Evolutionary conservation across 495 filamentous ascomycete species (phyloP).

Genomic region (Xylaria bambusicola): DNA sequence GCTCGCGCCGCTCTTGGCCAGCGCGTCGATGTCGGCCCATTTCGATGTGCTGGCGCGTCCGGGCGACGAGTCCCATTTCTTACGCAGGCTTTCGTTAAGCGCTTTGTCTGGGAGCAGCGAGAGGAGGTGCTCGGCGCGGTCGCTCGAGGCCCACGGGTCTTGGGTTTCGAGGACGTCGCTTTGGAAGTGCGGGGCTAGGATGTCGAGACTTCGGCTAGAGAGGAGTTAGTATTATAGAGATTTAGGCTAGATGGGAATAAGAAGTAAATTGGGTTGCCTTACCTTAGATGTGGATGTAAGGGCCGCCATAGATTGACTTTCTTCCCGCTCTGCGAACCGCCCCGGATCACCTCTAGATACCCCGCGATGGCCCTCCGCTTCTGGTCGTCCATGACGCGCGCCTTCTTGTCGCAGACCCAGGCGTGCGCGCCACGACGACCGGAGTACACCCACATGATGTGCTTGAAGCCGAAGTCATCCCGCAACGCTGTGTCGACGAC

Average conservation of each 20-base stretch:
- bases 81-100: slow-evolving; percentile 72
- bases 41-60: slow-evolving; percentile 72
- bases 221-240: neutral
- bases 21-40: slow-evolving; percentile 88
- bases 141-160: slow-evolving; percentile 74
- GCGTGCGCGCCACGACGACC: slow-evolving; percentile 95
- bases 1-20: slow-evolving; percentile 73
- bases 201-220: slow-evolving; percentile 74
- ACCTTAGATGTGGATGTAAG: slow-evolving; percentile 85
- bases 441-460: slow-evolving; percentile 98
- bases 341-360: slow-evolving; percentile 84
- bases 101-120: slow-evolving; percentile 73
- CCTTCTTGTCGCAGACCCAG: slow-evolving; percentile 95
- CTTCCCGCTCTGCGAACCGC: slow-evolving; percentile 82
- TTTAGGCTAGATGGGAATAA: neutral
- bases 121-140: slow-evolving; percentile 73
- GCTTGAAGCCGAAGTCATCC: slow-evolving; percentile 94
- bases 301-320: slow-evolving; percentile 83
- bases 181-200: slow-evolving; percentile 68
- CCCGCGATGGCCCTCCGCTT: slow-evolving; percentile 79
- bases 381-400: slow-evolving; percentile 77
- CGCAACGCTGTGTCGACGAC: slow-evolving; percentile 82
- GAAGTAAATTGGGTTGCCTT: slow-evolving; percentile 27
- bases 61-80: slow-evolving; percentile 87
- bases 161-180: slow-evolving; percentile 77